Evolutionary conservation across 345 rosid genomes (phyloP), one percentile per base, ranked within the genome.

Genomic region (Populus alba): DNA sequence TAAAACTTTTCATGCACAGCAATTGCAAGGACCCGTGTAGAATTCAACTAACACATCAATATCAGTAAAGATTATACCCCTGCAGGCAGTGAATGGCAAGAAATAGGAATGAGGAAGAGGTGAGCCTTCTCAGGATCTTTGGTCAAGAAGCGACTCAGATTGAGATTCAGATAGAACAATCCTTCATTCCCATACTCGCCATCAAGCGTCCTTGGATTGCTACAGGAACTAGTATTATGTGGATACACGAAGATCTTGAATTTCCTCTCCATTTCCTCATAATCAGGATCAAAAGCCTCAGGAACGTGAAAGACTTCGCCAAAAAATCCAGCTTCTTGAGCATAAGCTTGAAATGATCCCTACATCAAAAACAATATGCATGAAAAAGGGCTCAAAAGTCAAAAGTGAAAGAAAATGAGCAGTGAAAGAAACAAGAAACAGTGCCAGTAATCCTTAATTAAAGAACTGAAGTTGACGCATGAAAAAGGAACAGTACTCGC

Each of bases 191-290:
- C 73, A n/a, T 75, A 63, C 73, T 75, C 72, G 23, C 76, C 70
- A 29, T 22, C 9, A 13, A 70, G 63, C 75, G 23, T 72, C n/a
- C 27, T 37, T 0, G 73, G 73, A 25, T 27, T 62, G 33, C 35
- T 29, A 41, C 33, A 70, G 3, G 35, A 15, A 51, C 20, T 51
- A 16, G 55, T 33, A 10, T 27, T 72, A 11, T 70, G 37, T 11
- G 80, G 77, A 74, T 78, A 75, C 59, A 71, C 71, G 47, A 74
- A 82, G 41, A 77, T 49, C 37, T 68, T 71, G 84, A 94, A 92
- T 22, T 82, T 83, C 76, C 35, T 83, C 90, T 90, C 95, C 98
- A 92, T 94, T 77, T 89, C 65, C 16, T 27, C 72, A 12, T 78
- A 78, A 66, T 74, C 68, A 17, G 16, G 51, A 47, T 78, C 65